Base-by-base conservation (phyloP, 2,329 filamentous ascomycete genomes). In the Neofusicoccum kwambonambiense region DNA sequence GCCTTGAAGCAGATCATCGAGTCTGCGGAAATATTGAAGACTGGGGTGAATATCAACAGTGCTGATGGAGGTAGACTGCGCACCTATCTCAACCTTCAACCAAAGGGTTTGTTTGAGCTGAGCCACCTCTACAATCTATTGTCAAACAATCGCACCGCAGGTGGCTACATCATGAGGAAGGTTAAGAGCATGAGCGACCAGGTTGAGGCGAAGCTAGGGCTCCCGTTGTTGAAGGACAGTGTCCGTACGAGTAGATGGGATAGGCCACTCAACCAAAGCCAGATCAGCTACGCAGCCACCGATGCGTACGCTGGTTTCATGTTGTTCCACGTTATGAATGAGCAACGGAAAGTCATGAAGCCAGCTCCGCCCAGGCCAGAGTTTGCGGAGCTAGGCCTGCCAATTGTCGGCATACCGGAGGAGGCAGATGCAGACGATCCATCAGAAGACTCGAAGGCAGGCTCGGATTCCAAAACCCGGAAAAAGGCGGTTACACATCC, bases 251-350 rank as follows among this genome's bases (percentile, higher is more conserved):
- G 92, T 68, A 84, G 94, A 72, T 97, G 94, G 93, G 86, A 86
- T 34, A 78, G 81, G 65, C 72, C 80, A 0, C 78, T 97, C 39
- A 82, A 80, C 19, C 79, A 83, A 68, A 75, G 85, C 9, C 93
- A 97, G 73, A 84, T 91, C 17, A 76, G 84, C 83, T 94, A 84
- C 81, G 77, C 93, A n/a, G 92, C 92, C 2, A 87, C 89, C 0
- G 94, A 97, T 76, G 90, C 92, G 0, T 97, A 97, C 73, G 92
- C 92, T 39, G 89, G 90, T 3, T 77, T 93, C 13, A 89, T 92
- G 70, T 80, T 97, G 0, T 96, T 87, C 71, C 82, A 91, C 64
- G 83, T 85, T 4, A 80, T 97, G 67, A 89, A 97, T 65, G 79
- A 86, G 44, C 85, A 90, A 70, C 83, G 92, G 17, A 81, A 86